phyloP scores from a whole-genome alignment of 1,284 basidiomycete species.

The Cryptococcus sp. region DNA sequence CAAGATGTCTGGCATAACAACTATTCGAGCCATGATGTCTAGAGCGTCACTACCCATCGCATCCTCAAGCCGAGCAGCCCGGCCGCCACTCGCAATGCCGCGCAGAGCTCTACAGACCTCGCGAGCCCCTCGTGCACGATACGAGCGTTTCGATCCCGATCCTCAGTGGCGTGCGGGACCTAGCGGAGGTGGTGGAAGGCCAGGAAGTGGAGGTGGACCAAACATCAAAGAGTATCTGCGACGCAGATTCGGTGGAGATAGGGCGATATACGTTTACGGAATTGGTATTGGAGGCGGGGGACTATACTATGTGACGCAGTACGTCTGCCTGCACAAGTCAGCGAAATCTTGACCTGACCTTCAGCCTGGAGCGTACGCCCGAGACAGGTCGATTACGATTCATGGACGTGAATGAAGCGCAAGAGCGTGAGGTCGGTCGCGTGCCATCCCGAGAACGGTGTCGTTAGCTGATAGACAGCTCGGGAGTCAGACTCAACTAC shows the following conservation, averaged over 20 bases:
- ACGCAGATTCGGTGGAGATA: conserved; percentile 39
- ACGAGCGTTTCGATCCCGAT: conserved; percentile 33
- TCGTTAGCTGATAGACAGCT: conserved; percentile 12
- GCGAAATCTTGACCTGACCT: background rate
- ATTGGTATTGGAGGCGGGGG: conserved; percentile 48
- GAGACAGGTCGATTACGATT: conserved; percentile 80
- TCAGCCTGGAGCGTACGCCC: conserved; percentile 70
- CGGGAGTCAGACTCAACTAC: conserved; percentile 50
- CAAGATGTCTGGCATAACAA: too few relatives aligned
- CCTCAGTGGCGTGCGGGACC: background rate
- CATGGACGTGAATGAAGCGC: conserved; percentile 64
- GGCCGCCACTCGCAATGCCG: background rate
- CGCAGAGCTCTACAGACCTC: background rate
- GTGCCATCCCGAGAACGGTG: background rate
- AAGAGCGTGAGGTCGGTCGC: conserved; percentile 54
- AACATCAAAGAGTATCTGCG: conserved; percentile 27
- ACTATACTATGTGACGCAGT: conserved; percentile 61
- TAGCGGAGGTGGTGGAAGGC: conserved; percentile 2
- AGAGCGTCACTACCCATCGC: background rate
- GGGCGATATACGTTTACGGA: conserved; percentile 37
- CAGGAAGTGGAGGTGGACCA: conserved; percentile 54
- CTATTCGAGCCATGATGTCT: too few relatives aligned
- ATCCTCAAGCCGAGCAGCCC: conserved; percentile 1
- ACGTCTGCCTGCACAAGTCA: conserved; percentile 32
- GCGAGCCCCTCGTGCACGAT: conserved; percentile 13